phyloP scores from a whole-genome alignment of 192 early-diverging fungal genomes.

The Entomortierella chlamydospora region DNA sequence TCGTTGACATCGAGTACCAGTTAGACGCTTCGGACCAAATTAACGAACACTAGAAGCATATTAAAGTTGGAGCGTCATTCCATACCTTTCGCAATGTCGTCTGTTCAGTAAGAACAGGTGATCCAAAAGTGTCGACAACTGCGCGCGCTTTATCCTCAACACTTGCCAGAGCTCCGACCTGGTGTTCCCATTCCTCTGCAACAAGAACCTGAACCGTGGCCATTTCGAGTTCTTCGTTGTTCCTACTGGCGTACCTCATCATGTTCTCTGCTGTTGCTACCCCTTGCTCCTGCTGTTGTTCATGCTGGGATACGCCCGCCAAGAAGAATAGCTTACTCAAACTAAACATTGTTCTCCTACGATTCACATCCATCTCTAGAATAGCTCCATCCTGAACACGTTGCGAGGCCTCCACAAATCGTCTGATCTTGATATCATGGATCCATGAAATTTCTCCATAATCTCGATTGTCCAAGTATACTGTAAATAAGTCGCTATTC shows the following conservation, averaged over 20 bases:
- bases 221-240: constrained; percentile 34
- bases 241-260: constrained; percentile 23
- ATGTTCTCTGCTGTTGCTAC: constrained; percentile 4
- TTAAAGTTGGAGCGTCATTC: background rate
- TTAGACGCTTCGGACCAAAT: too few species aligned
- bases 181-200: constrained; percentile 23
- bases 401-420: constrained; percentile 20
- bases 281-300: background rate
- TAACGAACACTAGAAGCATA: background rate
- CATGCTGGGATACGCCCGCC: constrained; percentile 13
- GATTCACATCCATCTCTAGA: constrained; percentile 38
- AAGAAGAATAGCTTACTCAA: constrained; percentile 42
- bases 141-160: constrained; percentile 22
- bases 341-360: constrained; percentile 29
- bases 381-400: constrained; percentile 26
- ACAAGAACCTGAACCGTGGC: constrained; percentile 28
- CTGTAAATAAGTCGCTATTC: constrained; percentile 33
- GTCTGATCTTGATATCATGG: constrained; percentile 48
- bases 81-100: constrained; percentile 17
- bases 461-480: constrained; percentile 27
- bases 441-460: constrained; percentile 43
- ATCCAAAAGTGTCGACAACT: constrained; percentile 15
- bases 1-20: too few species aligned
- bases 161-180: constrained; percentile 6
- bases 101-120: constrained; percentile 17